Percentiles rank a stretch among this genome's conserved stretches.
These are phyloP conservation scores for Aspergillus egyptiacus DNA, from an alignment of 495 filamentous ascomycete species.

Conservation along the genomic window DNA sequence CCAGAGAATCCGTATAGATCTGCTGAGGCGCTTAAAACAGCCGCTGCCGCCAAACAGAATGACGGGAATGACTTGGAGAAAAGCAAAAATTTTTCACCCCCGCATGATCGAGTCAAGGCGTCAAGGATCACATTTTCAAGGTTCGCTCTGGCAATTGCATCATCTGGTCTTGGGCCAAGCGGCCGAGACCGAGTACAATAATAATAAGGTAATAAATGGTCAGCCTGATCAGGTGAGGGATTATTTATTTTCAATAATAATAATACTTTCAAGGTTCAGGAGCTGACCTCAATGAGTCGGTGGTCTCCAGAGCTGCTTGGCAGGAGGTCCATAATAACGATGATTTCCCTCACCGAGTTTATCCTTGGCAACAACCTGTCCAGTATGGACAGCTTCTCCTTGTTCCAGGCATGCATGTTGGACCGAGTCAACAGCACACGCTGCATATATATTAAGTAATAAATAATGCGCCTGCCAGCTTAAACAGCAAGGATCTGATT, in stretches of 20 bases:
- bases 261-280: neutral
- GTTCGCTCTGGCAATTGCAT: conserved; percentile 16
- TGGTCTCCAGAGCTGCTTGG: no score
- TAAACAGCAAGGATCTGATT: no score
- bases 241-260: neutral
- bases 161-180: conserved; percentile 8
- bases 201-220: no score
- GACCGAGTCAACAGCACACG: neutral
- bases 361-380: conserved; percentile 2
- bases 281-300: conserved; percentile 3
- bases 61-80: conserved; percentile 3
- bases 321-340: conserved; percentile 11
- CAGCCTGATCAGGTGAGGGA: conserved; percentile 10
- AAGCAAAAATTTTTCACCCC: neutral
- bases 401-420: conserved; percentile 1
- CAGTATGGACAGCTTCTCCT: neutral
- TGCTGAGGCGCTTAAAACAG: conserved; percentile 3
- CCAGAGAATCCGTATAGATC: neutral
- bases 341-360: conserved; percentile 16
- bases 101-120: conserved; percentile 6
- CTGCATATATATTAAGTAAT: conserved; percentile 3
- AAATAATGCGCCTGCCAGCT: no score
- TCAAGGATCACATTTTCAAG: neutral
- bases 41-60: neutral
- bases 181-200: no score